A percentile compares a stretch with the other conserved stretches of the same genome.
These are phyloP conservation scores for Fragilariopsis cylindrus DNA, from an alignment of 108 stramenopile species.

Conservation along the genomic window DNA sequence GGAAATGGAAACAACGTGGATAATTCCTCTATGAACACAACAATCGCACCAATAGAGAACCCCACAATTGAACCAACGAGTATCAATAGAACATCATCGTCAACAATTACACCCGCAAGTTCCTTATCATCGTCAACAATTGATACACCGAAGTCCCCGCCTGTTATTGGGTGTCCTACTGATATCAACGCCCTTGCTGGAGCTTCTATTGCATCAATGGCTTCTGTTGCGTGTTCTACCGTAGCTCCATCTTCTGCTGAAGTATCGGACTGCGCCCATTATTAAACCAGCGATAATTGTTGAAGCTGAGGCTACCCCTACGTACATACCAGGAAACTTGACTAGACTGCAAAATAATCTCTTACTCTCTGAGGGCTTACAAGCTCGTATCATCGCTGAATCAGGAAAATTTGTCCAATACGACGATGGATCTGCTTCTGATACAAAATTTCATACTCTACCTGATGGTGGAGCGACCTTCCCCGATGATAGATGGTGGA, in stretches of 20 bases:
- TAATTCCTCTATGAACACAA: no score
- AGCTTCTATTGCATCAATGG: neutral
- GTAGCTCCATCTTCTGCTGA: neutral
- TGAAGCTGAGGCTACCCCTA: neutral
- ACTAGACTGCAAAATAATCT: constrained; percentile 30
- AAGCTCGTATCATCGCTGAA: constrained; percentile 26
- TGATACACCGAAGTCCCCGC: no score
- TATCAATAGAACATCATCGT: no score
- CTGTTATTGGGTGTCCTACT: no score
- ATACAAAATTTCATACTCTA: constrained; percentile 36
- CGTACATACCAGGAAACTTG: constrained; percentile 48
- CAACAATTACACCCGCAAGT: no score
- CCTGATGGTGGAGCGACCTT: constrained; percentile 55
- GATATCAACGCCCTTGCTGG: no score
- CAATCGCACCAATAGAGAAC: no score
- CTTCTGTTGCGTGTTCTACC: neutral
- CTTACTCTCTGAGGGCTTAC: constrained; percentile 30
- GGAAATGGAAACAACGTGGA: neutral
- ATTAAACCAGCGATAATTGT: neutral
- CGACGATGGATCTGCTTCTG: constrained; percentile 23
- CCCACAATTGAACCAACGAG: no score
- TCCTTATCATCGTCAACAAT: no score
- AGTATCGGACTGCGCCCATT: neutral
- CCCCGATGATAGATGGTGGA: constrained; percentile 23
- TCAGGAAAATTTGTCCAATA: constrained; percentile 25